Percentiles rank a stretch among this genome's conserved stretches.
phyloP scores from a whole-genome alignment of 352 stramenopile species.

The Globisporangium solare region DNA sequence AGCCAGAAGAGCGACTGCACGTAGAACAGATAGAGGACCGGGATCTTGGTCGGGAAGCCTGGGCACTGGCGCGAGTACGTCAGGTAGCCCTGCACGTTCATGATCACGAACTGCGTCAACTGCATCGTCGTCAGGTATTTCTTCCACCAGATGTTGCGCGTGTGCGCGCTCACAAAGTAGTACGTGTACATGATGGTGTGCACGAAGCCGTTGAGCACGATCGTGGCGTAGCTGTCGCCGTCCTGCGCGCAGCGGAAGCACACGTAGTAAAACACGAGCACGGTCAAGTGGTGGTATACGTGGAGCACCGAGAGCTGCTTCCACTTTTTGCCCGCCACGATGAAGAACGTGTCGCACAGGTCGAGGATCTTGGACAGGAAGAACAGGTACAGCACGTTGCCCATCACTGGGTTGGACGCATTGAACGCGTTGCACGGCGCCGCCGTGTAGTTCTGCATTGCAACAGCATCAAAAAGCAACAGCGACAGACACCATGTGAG shows the following conservation, averaged over 20 bases:
- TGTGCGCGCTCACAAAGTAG: slow-evolving; percentile 97
- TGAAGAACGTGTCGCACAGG: slow-evolving; percentile 92
- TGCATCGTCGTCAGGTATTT: slow-evolving; percentile 93
- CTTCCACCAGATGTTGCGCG: slow-evolving; percentile 96
- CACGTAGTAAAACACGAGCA: slow-evolving; percentile 95
- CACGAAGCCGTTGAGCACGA: slow-evolving; percentile 95
- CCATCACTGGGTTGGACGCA: slow-evolving; percentile 77
- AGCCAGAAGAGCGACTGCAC: slow-evolving; percentile 95
- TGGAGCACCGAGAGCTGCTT: slow-evolving; percentile 95
- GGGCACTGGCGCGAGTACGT: no score
- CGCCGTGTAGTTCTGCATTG: slow-evolving; percentile 81
- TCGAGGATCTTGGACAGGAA: slow-evolving; percentile 94
- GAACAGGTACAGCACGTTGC: slow-evolving; percentile 94
- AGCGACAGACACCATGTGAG: no score
- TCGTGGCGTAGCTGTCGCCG: slow-evolving; percentile 93
- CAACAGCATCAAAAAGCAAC: slow-evolving; percentile 35
- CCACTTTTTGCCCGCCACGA: slow-evolving; percentile 96
- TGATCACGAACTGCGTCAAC: slow-evolving; percentile 90
- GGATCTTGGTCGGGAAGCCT: no score
- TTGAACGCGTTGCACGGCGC: slow-evolving; percentile 88
- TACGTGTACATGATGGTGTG: slow-evolving; percentile 99
- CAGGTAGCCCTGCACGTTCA: slow-evolving; percentile 13
- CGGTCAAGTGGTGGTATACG: slow-evolving; percentile 96
- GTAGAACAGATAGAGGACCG: slow-evolving; percentile 86
- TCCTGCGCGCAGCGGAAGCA: slow-evolving; percentile 91